Conservation (phyloP, 192 early-diverging fungal genomes). For the Coemansia sp. region DNA sequence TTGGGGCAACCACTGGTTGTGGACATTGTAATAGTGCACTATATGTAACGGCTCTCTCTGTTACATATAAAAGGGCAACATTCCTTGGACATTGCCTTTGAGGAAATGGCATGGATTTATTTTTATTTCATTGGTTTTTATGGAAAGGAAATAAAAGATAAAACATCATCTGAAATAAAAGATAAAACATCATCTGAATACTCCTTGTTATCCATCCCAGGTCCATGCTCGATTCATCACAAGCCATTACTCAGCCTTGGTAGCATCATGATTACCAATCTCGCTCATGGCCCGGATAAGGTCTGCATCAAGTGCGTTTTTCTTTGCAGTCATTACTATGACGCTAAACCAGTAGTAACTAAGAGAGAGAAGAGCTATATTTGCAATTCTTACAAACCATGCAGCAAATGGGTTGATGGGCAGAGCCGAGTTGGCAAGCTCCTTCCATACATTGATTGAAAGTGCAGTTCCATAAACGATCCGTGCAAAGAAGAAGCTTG, state of each 20-base stretch:
- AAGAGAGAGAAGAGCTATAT: slow-evolving; percentile 29
- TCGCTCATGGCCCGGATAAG: slow-evolving; percentile 44
- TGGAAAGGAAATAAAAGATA: too few species aligned
- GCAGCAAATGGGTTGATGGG: slow-evolving; percentile 29
- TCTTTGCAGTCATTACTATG: slow-evolving; percentile 46
- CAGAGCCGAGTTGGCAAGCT: slow-evolving; percentile 27
- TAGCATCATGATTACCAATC: slow-evolving; percentile 19
- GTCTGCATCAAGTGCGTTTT: slow-evolving; percentile 44
- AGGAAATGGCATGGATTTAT: too few species aligned
- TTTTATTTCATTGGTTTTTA: too few species aligned
- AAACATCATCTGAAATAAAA: not conserved
- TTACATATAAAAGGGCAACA: too few species aligned
- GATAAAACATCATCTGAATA: too few species aligned
- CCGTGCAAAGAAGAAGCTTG: slow-evolving; percentile 75
- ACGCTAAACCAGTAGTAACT: slow-evolving; percentile 56
- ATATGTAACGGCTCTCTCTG: too few species aligned
- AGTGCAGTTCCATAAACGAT: slow-evolving; percentile 76
- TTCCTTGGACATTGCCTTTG: too few species aligned
- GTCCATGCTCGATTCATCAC: not conserved
- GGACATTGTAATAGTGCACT: too few species aligned
- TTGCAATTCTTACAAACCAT: slow-evolving; percentile 26
- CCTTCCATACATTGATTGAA: slow-evolving; percentile 59
- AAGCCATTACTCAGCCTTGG: slow-evolving; percentile 8
- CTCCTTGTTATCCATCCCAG: too few species aligned
- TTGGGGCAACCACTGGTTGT: too few species aligned